Conservation (phyloP, 2,329 filamentous ascomycete species). For the Penicillium verrucosum region DNA sequence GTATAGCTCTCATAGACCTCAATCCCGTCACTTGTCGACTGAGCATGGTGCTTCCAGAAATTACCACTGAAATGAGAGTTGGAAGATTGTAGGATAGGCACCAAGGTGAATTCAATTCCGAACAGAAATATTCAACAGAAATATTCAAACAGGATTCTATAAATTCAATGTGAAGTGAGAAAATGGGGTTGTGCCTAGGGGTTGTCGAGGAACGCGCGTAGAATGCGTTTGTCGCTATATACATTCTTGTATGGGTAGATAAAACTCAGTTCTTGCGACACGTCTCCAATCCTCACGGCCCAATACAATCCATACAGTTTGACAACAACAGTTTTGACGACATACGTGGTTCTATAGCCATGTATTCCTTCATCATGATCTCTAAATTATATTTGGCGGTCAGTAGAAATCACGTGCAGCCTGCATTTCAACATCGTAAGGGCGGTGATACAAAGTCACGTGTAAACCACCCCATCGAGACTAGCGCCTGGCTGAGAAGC, state of each 20-base stretch:
- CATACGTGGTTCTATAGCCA: background rate
- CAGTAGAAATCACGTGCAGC: background rate
- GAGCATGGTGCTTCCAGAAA: too few relatives aligned
- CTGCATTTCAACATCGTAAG: background rate
- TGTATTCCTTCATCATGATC: background rate
- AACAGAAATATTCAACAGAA: too few relatives aligned
- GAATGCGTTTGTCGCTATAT: background rate
- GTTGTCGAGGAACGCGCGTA: background rate
- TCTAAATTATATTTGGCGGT: background rate
- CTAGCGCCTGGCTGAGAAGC: slow-evolving; percentile 26
- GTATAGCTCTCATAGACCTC: background rate
- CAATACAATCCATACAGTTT: too few relatives aligned
- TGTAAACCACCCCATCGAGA: slow-evolving; percentile 13
- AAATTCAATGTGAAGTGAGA: too few relatives aligned
- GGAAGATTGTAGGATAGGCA: too few relatives aligned
- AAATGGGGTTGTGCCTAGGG: too few relatives aligned
- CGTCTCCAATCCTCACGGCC: too few relatives aligned
- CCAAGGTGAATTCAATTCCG: too few relatives aligned
- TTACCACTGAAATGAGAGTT: too few relatives aligned
- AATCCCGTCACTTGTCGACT: background rate
- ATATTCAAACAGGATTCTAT: too few relatives aligned
- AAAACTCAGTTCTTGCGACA: background rate
- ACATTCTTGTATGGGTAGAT: background rate
- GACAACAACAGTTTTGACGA: too few relatives aligned
- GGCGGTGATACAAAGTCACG: slow-evolving; percentile 18